Conservation (phyloP, 495 filamentous ascomycete genomes). For the Aspergillus leporis region DNA sequence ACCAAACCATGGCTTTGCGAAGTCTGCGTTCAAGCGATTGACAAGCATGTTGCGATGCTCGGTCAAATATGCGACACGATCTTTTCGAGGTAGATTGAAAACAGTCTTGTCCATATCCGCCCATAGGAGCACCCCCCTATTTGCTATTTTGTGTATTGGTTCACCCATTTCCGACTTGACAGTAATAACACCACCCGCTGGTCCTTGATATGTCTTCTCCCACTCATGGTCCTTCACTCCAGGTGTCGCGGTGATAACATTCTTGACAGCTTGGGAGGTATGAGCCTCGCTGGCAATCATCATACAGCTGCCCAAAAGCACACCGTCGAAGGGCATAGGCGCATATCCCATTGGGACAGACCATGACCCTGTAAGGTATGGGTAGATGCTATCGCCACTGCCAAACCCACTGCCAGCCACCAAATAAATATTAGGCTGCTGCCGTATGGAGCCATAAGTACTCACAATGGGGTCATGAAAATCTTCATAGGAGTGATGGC, state of each 20-base stretch:
- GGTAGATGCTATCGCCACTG: slow-evolving; percentile 45
- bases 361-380: slow-evolving; percentile 49
- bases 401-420: slow-evolving; percentile 54
- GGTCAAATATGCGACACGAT: slow-evolving; percentile 27
- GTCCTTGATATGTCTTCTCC: slow-evolving; percentile 28
- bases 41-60: slow-evolving; percentile 30
- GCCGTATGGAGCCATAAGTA: slow-evolving; percentile 46
- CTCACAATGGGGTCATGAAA: slow-evolving; percentile 49
- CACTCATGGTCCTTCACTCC: slow-evolving; percentile 32
- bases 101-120: slow-evolving; percentile 38
- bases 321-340: slow-evolving; percentile 52
- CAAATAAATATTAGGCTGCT: slow-evolving; percentile 46
- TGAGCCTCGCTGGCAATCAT: slow-evolving; percentile 50
- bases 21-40: slow-evolving; percentile 36
- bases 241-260: slow-evolving; percentile 28
- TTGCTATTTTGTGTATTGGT: slow-evolving; percentile 46
- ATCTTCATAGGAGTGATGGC: slow-evolving; percentile 54
- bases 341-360: slow-evolving; percentile 39
- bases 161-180: slow-evolving; percentile 46
- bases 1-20: slow-evolving; percentile 43
- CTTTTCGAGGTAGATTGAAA: slow-evolving; percentile 31
- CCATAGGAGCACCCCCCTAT: slow-evolving; percentile 39
- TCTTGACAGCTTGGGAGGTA: slow-evolving; percentile 32
- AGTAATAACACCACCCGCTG: slow-evolving; percentile 38
- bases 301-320: slow-evolving; percentile 48